Evolutionary conservation across 768 basidiomycete genomes (phyloP), one percentile per base, ranked within the genome.

Genomic region (Leccinum olivaceopallidum): DNA sequence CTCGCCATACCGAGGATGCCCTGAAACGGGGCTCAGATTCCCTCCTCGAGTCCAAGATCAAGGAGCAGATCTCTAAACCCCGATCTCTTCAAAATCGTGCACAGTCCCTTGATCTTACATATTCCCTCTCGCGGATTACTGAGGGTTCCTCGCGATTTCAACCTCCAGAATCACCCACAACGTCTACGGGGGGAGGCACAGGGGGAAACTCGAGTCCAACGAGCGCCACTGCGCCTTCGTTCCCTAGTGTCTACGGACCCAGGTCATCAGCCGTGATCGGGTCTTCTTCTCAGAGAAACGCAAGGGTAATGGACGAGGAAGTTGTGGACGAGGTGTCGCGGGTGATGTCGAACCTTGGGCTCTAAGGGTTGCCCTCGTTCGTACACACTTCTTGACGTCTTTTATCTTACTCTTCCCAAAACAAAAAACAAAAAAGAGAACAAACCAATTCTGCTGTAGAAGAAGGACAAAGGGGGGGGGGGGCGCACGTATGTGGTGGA

Each of bases 81-180:
- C 88, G 92, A 53, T 89, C 91, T 5, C 77, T 94, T 63, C 87
- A 87, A 62, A 92, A 92, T 66, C 89, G 94, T 18, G 94, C 94
- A 0, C 94, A 95, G 71, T 92, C 90, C 5, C 86, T 96, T 52
- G 94, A 96, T 71, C 78, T 96, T 64, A 93, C 90, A 0, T 86
- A 86, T 65, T 94, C 93, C 6, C 81, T 94, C 32, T 87, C 86
- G n/a, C 87, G 86, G 57, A 92, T 93, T 65, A 85, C 86, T 5
- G 92, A 92, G 68, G 81, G 85, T 20, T 75, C 80, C 28, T 80
- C 85, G 57, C 79, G 83, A 56, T 76, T 87, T 50, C 82, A 83
- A 26, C 86, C 84, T 42, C 90, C 90, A 2, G 90, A 92, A 54
- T 94, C 91, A 2, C 91, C 91, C 1, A 91, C 90, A 39, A 89